Base-by-base conservation (phyloP, 305 asterid species). In the Fraxinus nigra region DNA sequence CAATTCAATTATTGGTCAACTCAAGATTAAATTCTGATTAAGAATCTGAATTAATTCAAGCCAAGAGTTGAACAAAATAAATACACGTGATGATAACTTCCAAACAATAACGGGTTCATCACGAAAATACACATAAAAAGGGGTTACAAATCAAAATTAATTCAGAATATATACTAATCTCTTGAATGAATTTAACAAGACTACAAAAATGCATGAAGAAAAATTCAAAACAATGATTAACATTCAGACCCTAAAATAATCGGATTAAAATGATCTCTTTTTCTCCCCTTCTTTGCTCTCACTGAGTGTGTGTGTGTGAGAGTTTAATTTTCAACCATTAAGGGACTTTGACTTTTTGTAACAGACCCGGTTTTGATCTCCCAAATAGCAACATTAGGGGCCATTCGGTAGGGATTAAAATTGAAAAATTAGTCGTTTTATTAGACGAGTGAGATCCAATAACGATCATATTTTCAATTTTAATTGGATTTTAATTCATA, bases 161-260 rank as follows among this genome's bases (percentile, higher is more conserved):
- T 26, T 38, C 28, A 70, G 46, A 85, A 34, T 38, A 78, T 18
- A 81, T 38, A 78, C 46, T 35, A 70, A 63, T 82, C 56, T 82
- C 78, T 38, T 37, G 77, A 34, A 54, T 70, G 56, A 28, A 43
- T 75, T 38, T 26, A 9, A 43, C 63, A 18, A n/a, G 8, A 48
- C 48, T 38, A 37, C 40, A 74, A 33, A 76, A 14, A n/a, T 26
- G 7, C 32, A 56, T 2, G 34, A 46, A 34, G 13, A 40, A 79
- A 78, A 35, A 16, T n/a, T 81, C 14, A 34, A 24, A 11, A 34
- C 16, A 77, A 46, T 35, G 10, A 37, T 20, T 34, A 75, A 8
- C 26, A 24, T 24, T 24, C 26, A 24, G 26, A 63, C 16, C 13
- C 35, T 11, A 30, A 65, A 54, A 10, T 20, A 78, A 61, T 75